phyloP scores from a whole-genome alignment of 192 early-diverging fungal species.

The Dispira parvispora region DNA sequence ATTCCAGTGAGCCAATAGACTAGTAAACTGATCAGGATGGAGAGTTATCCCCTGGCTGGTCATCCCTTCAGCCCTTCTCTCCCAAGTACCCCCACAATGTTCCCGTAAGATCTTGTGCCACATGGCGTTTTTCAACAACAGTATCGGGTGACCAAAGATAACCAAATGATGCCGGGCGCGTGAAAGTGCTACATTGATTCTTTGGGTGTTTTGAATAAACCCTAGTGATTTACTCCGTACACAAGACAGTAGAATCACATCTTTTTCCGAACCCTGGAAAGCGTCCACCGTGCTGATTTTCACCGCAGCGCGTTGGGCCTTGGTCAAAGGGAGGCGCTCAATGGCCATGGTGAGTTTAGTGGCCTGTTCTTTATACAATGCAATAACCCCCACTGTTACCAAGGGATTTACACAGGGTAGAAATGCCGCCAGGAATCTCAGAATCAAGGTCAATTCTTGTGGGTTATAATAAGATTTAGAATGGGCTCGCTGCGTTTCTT shows the following conservation, averaged over 20 bases:
- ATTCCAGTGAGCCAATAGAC: too few relatives aligned
- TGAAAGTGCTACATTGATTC: slow-evolving; percentile 35
- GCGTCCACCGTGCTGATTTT: slow-evolving; percentile 35
- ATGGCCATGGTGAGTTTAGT: not conserved
- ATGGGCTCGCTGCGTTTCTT: slow-evolving; percentile 22
- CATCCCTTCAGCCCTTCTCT: too few relatives aligned
- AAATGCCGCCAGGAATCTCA: slow-evolving; percentile 17
- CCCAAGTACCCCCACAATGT: not conserved
- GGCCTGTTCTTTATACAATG: slow-evolving; percentile 16
- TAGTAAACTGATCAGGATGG: too few relatives aligned
- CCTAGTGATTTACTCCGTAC: slow-evolving; percentile 28
- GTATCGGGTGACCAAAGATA: not conserved
- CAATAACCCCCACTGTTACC: slow-evolving; percentile 25
- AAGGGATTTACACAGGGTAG: slow-evolving; percentile 13
- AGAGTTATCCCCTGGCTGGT: too few relatives aligned
- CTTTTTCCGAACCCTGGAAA: slow-evolving; percentile 37
- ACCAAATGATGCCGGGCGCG: slow-evolving; percentile 21
- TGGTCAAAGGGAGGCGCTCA: slow-evolving; percentile 13
- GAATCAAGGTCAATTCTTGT: slow-evolving; percentile 21
- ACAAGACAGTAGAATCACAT: slow-evolving; percentile 30
- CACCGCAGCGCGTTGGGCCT: slow-evolving; percentile 17
- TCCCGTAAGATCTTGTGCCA: slow-evolving; percentile 3
- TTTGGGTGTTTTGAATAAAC: slow-evolving; percentile 28
- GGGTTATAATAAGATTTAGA: slow-evolving; percentile 30
- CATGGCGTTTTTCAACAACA: not conserved